Base-by-base conservation (phyloP, 1,284 basidiomycete genomes). In the Austropuccinia psidii region DNA sequence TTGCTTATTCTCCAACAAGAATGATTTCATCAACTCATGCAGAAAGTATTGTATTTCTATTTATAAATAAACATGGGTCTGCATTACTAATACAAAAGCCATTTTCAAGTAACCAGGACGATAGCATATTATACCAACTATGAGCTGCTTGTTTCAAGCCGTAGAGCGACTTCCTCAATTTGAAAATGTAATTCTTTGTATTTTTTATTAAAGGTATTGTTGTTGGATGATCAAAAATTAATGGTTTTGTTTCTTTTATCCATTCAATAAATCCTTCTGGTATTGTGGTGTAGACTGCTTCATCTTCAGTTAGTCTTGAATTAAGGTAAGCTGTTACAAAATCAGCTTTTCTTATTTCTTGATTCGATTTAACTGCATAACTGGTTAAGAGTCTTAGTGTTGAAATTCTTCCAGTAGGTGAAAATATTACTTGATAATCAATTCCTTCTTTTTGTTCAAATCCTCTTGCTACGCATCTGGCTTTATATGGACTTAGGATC, bases 361-460 rank as follows among this genome's bases (percentile, higher is more conserved):
- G 29, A 37, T 39, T 29, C 17, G 27, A 39, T 11, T 49, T 27
- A 37, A 54, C 65, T 27, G 65, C 65, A 39, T 37, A 50, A 54
- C 27, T 24, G 15, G 54, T 21, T 24, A 67, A 6, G 27, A 35
- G 37, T 24, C 50, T 37, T 19, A 67, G 8, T 6, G 47, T 67
- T 13, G 31, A 21, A 7, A 55, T 37, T 52, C 49, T 33, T 9
- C 47, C 50, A n/a, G 65, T 67, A 21, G 65, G 65, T 1, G 49
- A 67, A 33, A 67, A 67, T 39, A 50, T 67, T 37, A 54, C 65
- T 27, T 67, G 24, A 50, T 49, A 67, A 67, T 67, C 47, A 24
- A 54, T 67, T n/a, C 65, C 65, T 41, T 67, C 65, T 41, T 67
- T 54, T 27, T 67, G 65, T n/a, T 54, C 37, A 27, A 67, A 67